Evolutionary conservation across 1,139 yeast species (phyloP).

Genomic region (Yamadazyma atlantica): DNA sequence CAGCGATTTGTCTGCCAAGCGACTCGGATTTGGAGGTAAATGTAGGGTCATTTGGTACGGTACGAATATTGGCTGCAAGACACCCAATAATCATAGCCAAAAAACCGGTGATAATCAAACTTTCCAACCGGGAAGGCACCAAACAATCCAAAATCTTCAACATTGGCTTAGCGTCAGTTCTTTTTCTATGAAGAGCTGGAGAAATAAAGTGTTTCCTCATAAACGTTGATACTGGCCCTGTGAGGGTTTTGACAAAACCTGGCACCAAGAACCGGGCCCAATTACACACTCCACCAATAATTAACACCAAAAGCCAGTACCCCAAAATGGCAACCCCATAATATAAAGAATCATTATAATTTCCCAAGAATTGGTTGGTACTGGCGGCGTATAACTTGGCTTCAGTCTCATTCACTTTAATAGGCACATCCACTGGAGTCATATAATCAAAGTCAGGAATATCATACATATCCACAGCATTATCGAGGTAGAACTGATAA

Average conservation of each 20-base stretch:
- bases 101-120: slow-evolving; percentile 35
- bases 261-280: slow-evolving; percentile 38
- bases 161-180: slow-evolving; percentile 21
- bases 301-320: slow-evolving; percentile 47
- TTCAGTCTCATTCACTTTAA: slow-evolving; percentile 17
- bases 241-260: slow-evolving; percentile 18
- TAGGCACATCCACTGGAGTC: slow-evolving; percentile 21
- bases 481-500: slow-evolving; percentile 15
- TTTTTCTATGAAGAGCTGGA: slow-evolving; percentile 31
- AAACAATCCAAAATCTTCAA: slow-evolving; percentile 21
- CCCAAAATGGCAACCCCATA: slow-evolving; percentile 50
- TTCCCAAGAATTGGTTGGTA: slow-evolving; percentile 31
- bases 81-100: slow-evolving; percentile 45
- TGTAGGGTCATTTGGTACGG: slow-evolving; percentile 24
- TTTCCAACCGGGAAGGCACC: slow-evolving; percentile 30
- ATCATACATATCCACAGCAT: slow-evolving; percentile 20
- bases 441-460: slow-evolving; percentile 23
- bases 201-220: slow-evolving; percentile 30
- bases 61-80: slow-evolving; percentile 21
- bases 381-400: slow-evolving; percentile 17
- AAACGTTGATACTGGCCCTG: slow-evolving; percentile 23
- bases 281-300: slow-evolving; percentile 41
- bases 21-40: slow-evolving; percentile 18
- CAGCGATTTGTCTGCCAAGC: slow-evolving; percentile 28
- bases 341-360: slow-evolving; percentile 39